These are phyloP conservation scores for Logfia minima DNA, from an alignment of 129 eudicot species.

Conservation along the genomic window DNA sequence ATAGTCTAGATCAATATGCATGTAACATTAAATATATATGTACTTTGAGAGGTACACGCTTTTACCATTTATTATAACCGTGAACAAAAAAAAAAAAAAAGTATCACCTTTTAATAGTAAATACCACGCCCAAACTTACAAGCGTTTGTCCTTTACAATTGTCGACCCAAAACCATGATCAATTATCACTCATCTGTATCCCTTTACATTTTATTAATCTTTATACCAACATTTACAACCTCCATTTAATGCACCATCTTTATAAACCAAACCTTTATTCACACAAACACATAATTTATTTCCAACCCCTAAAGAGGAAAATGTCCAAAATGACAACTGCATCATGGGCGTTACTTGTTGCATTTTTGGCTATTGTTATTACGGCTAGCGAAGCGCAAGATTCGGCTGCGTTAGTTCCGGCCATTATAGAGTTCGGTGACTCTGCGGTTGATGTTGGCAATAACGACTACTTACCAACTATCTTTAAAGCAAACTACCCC, in stretches of 20 bases:
- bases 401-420: slow-evolving; percentile 62
- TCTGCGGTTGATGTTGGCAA: slow-evolving; percentile 89
- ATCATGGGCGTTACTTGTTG: slow-evolving; percentile 26
- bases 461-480: slow-evolving; percentile 67
- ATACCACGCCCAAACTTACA: slow-evolving; percentile 1
- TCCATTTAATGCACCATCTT: slow-evolving; percentile 29
- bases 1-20: not conserved
- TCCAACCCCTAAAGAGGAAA: not conserved
- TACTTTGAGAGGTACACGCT: not conserved
- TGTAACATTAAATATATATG: not conserved
- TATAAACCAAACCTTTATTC: slow-evolving; percentile 1
- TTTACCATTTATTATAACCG: not conserved
- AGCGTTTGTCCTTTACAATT: slow-evolving; percentile 13
- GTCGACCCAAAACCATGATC: slow-evolving; percentile 34
- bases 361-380: slow-evolving; percentile 23
- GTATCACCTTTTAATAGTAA: not conserved
- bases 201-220: slow-evolving; percentile 5
- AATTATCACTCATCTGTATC: slow-evolving; percentile 25
- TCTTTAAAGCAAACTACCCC: slow-evolving; percentile 80
- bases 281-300: slow-evolving; percentile 8
- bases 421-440: slow-evolving; percentile 77
- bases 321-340: slow-evolving; percentile 23
- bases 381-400: slow-evolving; percentile 50
- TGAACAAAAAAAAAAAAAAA: too few relatives aligned
- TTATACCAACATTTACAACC: slow-evolving; percentile 30